Conservation (phyloP, 306 rosid genomes). For the Hylodesmum podocarpum region DNA sequence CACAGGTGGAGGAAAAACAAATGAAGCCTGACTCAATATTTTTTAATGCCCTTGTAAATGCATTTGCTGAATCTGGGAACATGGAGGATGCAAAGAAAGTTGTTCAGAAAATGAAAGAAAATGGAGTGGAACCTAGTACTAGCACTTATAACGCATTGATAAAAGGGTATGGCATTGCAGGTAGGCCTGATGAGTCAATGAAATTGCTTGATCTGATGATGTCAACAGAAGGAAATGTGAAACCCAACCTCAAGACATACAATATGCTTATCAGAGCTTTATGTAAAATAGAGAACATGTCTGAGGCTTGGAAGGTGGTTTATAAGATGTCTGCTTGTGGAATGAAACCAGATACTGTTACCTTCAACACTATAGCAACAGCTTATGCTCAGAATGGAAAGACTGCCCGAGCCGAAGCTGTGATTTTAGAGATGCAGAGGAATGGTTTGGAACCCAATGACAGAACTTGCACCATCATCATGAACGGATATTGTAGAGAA, state of each 20-base stretch:
- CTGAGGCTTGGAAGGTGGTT: slow-evolving; percentile 67
- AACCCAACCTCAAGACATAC: slow-evolving; percentile 67
- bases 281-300: slow-evolving; percentile 46
- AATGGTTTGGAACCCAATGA: slow-evolving; percentile 55
- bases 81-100: slow-evolving; percentile 60
- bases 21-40: slow-evolving; percentile 64
- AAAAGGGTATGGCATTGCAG: slow-evolving; percentile 69
- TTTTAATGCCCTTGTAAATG: slow-evolving; percentile 64
- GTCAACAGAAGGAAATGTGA: slow-evolving; percentile 46
- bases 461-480: slow-evolving; percentile 54
- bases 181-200: slow-evolving; percentile 63
- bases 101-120: slow-evolving; percentile 59
- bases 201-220: slow-evolving; percentile 60
- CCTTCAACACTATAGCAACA: slow-evolving; percentile 65
- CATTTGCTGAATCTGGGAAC: slow-evolving; percentile 67
- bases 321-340: slow-evolving; percentile 49
- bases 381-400: slow-evolving; percentile 64
- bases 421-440: slow-evolving; percentile 63
- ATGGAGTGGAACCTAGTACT: slow-evolving; percentile 53
- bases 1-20: slow-evolving; percentile 58
- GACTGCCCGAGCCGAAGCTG: slow-evolving; percentile 54
- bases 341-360: slow-evolving; percentile 61
- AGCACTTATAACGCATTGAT: slow-evolving; percentile 64
- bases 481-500: slow-evolving; percentile 68
- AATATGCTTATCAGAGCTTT: slow-evolving; percentile 65